phyloP scores from a whole-genome alignment of 176 grass and related monocot genomes.

The Urochloa ruziziensis region DNA sequence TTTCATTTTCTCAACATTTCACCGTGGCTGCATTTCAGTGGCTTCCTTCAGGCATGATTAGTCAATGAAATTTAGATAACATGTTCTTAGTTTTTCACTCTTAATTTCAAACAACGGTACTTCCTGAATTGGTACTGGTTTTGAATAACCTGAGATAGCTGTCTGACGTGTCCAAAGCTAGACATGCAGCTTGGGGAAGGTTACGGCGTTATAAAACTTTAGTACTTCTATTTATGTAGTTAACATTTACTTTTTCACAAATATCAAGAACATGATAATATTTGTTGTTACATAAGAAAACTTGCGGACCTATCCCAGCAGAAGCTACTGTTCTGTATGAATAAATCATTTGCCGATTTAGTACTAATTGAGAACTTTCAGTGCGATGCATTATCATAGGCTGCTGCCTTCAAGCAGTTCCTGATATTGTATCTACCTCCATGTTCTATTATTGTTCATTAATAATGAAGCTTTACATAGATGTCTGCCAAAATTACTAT shows the following conservation, averaged over 20 bases:
- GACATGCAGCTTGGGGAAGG: too few species aligned
- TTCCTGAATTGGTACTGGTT: not conserved
- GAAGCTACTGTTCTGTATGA: not conserved
- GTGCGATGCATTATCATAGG: not conserved
- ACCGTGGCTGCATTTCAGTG: not conserved
- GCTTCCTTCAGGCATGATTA: not conserved
- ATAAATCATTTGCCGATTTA: not conserved
- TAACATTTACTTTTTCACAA: too few species aligned
- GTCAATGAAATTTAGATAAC: too few species aligned
- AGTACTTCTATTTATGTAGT: too few species aligned
- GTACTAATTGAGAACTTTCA: not conserved
- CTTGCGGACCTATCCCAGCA: not conserved
- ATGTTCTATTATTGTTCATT: not conserved
- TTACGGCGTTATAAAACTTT: too few species aligned
- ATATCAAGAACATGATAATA: too few species aligned
- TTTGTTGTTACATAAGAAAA: too few species aligned
- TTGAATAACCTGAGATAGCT: not conserved
- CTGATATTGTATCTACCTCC: not conserved
- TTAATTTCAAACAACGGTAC: not conserved
- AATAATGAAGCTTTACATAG: not conserved
- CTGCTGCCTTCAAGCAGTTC: not conserved
- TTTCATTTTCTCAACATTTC: not conserved
- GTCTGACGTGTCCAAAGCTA: too few species aligned
- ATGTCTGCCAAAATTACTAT: not conserved
- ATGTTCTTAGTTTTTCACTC: too few species aligned